Evolutionary conservation across 192 early-diverging fungal genomes (phyloP).

Genomic region (Mortierella antarctica): DNA sequence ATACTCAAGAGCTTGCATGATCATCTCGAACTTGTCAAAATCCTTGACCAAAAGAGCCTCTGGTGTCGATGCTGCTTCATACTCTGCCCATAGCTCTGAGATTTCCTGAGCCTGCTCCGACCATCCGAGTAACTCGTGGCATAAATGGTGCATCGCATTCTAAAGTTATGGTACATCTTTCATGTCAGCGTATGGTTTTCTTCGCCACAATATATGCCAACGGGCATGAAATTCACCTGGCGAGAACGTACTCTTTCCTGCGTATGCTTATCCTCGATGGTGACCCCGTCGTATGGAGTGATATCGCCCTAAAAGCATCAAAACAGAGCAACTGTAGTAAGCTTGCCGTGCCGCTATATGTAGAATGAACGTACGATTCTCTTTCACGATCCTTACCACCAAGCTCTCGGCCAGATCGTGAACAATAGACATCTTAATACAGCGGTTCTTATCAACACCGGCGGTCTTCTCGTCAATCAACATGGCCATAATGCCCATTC

Average conservation of each 20-base stretch:
- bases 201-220: background rate
- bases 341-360: background rate
- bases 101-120: constrained; percentile 77
- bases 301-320: constrained; percentile 81
- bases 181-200: background rate
- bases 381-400: constrained; percentile 58
- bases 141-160: constrained; percentile 74
- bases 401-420: constrained; percentile 92
- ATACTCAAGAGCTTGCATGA: constrained; percentile 91
- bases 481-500: constrained; percentile 92
- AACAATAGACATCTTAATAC: constrained; percentile 92
- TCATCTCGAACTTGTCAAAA: constrained; percentile 98
- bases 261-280: constrained; percentile 79
- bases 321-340: background rate
- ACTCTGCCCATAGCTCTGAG: constrained; percentile 82
- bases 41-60: constrained; percentile 91
- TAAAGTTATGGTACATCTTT: constrained; percentile 4
- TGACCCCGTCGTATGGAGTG: constrained; percentile 83
- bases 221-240: background rate
- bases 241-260: constrained; percentile 67
- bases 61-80: constrained; percentile 76
- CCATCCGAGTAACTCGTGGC: constrained; percentile 64
- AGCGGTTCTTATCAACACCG: constrained; percentile 70
- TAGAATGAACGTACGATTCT: constrained; percentile 1
- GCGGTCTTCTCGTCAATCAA: constrained; percentile 77